Percentiles rank a stretch among this genome's conserved stretches.
phyloP scores from a whole-genome alignment of 106 monocot species.

The Allium sativum region DNA sequence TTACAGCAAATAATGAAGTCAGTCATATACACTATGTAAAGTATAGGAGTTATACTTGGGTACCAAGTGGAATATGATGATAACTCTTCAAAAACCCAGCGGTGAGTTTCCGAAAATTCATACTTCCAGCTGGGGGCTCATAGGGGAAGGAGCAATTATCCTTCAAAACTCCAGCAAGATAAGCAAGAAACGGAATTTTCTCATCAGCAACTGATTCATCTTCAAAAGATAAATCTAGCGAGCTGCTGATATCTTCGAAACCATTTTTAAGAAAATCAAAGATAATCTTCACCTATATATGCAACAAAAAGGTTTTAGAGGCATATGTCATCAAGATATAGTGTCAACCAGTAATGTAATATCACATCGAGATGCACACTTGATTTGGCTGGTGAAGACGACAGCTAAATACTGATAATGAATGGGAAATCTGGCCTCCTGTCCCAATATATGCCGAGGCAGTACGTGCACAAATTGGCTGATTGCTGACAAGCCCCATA shows the following conservation, averaged over 20 bases:
- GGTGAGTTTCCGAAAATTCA: slow-evolving; percentile 64
- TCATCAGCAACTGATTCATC: slow-evolving; percentile 98
- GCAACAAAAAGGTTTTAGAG: neutral
- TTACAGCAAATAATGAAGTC: neutral
- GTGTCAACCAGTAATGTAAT: neutral
- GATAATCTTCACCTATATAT: slow-evolving; percentile 76
- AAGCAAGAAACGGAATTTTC: slow-evolving; percentile 92
- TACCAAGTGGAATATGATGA: slow-evolving; percentile 65
- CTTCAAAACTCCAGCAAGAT: slow-evolving; percentile 69
- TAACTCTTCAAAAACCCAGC: slow-evolving; percentile 85
- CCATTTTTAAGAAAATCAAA: slow-evolving; percentile 94
- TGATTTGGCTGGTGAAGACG: slow-evolving; percentile 84
- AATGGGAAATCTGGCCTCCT: slow-evolving; percentile 87
- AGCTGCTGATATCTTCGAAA: slow-evolving; percentile 78
- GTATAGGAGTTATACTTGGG: slow-evolving; percentile 42
- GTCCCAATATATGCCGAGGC: slow-evolving; percentile 74
- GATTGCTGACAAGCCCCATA: slow-evolving; percentile 91
- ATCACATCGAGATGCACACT: slow-evolving; percentile 13
- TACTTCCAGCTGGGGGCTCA: slow-evolving; percentile 76
- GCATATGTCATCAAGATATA: neutral
- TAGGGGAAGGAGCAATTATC: slow-evolving; percentile 53
- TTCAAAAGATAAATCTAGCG: slow-evolving; percentile 89
- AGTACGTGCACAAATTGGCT: slow-evolving; percentile 94
- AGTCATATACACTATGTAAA: neutral
- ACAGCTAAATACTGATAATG: slow-evolving; percentile 88